Conservation (phyloP, 2,329 filamentous ascomycete genomes). For the Tolypocladium nubicola region DNA sequence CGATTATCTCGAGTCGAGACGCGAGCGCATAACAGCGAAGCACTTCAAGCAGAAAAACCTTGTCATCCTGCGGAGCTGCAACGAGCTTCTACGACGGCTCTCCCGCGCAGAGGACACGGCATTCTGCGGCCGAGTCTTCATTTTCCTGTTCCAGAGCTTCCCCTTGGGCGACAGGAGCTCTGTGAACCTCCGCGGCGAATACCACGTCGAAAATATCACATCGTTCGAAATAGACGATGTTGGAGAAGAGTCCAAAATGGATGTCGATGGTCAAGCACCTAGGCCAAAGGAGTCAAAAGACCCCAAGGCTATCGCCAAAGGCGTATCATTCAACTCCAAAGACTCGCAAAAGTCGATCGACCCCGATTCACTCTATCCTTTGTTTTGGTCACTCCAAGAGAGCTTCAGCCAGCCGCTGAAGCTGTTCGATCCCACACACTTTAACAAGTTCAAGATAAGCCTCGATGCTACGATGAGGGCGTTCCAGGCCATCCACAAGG, state of each 20-base stretch:
- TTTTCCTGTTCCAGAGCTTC: conserved; percentile 97
- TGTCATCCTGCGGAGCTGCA: conserved; percentile 86
- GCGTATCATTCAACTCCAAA: conserved; percentile 29
- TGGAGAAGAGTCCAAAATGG: conserved; percentile 38
- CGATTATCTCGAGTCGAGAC: conserved; percentile 86
- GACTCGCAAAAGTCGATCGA: conserved; percentile 46
- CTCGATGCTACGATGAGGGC: conserved; percentile 54
- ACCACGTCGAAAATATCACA: conserved; percentile 90
- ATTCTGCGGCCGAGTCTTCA: conserved; percentile 95
- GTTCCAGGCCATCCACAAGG: conserved; percentile 41
- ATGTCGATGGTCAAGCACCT: conserved; percentile 46
- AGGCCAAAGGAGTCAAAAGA: conserved; percentile 20
- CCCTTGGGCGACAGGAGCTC: conserved; percentile 94
- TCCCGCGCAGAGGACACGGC: conserved; percentile 96
- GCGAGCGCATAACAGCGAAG: conserved; percentile 74
- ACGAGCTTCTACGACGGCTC: conserved; percentile 83
- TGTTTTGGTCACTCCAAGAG: conserved; percentile 90
- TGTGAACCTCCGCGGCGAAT: conserved; percentile 91
- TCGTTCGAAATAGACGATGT: conserved; percentile 50
- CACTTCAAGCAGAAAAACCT: conserved; percentile 77
- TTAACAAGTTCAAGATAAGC: conserved; percentile 72
- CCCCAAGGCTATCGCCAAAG: conserved; percentile 24
- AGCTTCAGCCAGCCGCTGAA: conserved; percentile 84
- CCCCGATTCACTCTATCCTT: conserved; percentile 67
- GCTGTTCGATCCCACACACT: conserved; percentile 62